Base-by-base conservation (phyloP, 805 yeast genomes). In the Yarrowia alimentaria region DNA sequence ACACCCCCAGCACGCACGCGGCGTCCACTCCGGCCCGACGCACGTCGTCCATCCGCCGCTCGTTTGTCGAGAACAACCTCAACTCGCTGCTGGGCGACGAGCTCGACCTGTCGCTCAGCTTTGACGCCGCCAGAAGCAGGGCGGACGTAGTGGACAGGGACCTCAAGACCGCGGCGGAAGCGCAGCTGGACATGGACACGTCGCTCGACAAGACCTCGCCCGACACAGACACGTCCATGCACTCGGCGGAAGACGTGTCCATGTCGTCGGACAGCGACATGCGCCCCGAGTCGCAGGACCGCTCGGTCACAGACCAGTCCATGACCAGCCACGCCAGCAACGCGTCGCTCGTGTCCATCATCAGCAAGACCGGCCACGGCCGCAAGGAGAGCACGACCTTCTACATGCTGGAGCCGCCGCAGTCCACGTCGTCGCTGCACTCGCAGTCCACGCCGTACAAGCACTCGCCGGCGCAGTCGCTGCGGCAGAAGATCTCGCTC, bases 41-140 rank as follows among this genome's bases (percentile, higher is more conserved):
- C 0, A 45, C 28, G 14, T 33, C 51, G 2, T 32, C 42, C 1
- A 32, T 47, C 9, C 22, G 51, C 4, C 40, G 51, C 5, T 30
- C 43, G 5, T 29, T 25, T 21, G 51, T 50, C 12, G 40, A 28
- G 14, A 42, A 29, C 33, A 50, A 50, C 16, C 53, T 50, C 51
- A 50, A 20, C 16, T 50, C 53, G 18, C 8, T 50, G 11, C 33
- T 50, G 1, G 28, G 34, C 11, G 20, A 30, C 1, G 53, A 38
- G 13, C 33, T 47, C 13, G 51, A 47, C 17, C 26, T 47, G 3
- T 24, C 42, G 10, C 26, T 47, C 25, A 4, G n/a, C 6, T 10
- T 13, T 6, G 42, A 47, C 13, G 14, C 11, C 14, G 6, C 14
- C 6, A 18, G 22, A 8, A n/a, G 11, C n/a, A 17, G 13, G 13